Evolutionary conservation across 2,329 filamentous ascomycete species (phyloP).

Genomic region (Xylaria sp.): DNA sequence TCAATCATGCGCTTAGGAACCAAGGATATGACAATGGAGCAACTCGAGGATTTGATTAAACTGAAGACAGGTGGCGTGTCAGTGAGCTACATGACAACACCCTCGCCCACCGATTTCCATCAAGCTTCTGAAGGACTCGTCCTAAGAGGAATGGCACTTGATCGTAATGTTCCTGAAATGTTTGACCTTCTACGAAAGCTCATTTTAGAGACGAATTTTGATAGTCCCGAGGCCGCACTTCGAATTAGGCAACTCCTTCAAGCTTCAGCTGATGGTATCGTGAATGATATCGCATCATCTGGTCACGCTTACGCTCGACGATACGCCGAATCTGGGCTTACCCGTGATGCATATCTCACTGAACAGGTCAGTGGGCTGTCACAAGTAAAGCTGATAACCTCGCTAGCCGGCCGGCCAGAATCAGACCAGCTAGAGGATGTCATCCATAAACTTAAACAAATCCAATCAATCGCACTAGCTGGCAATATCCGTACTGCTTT

Average conservation of each 20-base stretch:
- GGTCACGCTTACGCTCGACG: conserved; percentile 88
- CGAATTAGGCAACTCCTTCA: conserved; percentile 89
- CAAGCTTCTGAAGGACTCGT: conserved; percentile 82
- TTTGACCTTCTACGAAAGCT: conserved; percentile 84
- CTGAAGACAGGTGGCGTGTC: conserved; percentile 93
- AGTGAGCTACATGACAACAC: conserved; percentile 83
- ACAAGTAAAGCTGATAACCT: conserved; percentile 85
- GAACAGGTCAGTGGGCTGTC: conserved; percentile 92
- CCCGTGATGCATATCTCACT: conserved; percentile 73
- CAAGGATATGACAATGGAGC: conserved; percentile 86
- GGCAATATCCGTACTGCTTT: conserved; percentile 80
- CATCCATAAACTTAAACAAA: conserved; percentile 83
- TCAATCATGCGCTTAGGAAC: conserved; percentile 94
- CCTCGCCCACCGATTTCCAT: conserved; percentile 77
- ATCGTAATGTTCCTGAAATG: conserved; percentile 91
- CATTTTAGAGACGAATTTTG: conserved; percentile 89
- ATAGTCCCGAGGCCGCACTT: conserved; percentile 79
- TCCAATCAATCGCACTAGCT: conserved; percentile 81
- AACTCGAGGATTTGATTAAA: conserved; percentile 95
- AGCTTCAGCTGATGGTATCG: conserved; percentile 85
- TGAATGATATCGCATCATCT: conserved; percentile 90
- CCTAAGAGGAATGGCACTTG: conserved; percentile 86
- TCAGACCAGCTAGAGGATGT: conserved; percentile 77
- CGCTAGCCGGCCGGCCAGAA: conserved; percentile 77
- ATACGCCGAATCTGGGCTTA: conserved; percentile 83